Conservation (phyloP, 495 filamentous ascomycete genomes). For the Penicillium angulare region DNA sequence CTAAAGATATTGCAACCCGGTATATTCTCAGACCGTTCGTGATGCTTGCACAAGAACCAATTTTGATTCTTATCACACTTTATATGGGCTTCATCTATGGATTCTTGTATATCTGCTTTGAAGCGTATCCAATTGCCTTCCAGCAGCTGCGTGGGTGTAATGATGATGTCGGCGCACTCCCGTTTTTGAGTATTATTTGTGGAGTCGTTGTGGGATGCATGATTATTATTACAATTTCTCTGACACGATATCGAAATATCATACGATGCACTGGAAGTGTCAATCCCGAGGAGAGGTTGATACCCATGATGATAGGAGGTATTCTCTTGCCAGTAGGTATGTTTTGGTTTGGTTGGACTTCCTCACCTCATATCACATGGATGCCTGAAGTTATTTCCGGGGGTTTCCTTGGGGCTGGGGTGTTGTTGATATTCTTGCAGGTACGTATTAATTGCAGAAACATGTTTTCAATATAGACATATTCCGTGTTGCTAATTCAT, state of each 20-base stretch:
- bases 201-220: conserved; percentile 28
- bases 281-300: background rate
- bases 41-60: conserved; percentile 38
- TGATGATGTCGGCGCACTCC: conserved; percentile 42
- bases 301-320: conserved; percentile 1
- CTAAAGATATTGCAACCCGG: conserved; percentile 36
- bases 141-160: conserved; percentile 46
- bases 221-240: background rate
- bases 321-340: background rate
- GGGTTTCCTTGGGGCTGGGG: background rate
- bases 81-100: conserved; percentile 40
- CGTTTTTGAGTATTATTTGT: conserved; percentile 53
- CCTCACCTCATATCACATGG: background rate
- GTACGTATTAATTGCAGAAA: no score
- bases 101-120: conserved; percentile 45
- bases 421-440: conserved; percentile 4
- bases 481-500: no score
- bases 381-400: background rate
- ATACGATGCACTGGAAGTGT: background rate
- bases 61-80: conserved; percentile 34
- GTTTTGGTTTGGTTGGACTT: conserved; percentile 8
- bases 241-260: background rate
- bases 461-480: no score
- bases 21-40: conserved; percentile 32
- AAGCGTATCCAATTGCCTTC: conserved; percentile 54